phyloP scores from a whole-genome alignment of 129 eudicot species.

The Logfia minima region DNA sequence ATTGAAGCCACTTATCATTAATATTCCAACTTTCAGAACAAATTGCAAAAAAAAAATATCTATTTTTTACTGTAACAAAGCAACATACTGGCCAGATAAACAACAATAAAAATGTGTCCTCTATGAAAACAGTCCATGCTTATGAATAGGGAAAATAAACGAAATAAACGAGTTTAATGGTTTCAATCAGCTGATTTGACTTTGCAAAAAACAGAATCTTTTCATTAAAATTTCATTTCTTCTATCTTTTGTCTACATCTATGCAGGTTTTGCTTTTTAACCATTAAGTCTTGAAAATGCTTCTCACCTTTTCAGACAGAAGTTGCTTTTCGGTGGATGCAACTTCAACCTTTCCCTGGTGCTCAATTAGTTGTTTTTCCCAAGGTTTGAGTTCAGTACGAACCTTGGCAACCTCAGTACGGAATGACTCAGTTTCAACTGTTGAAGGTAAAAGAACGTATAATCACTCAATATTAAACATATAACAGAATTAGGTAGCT shows the following conservation, averaged over 20 bases:
- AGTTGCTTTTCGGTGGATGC: conserved; percentile 72
- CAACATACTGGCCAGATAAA: not conserved
- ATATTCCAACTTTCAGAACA: not conserved
- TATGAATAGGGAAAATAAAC: not conserved
- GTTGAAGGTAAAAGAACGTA: not conserved
- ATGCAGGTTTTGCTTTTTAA: not conserved
- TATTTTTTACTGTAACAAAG: not conserved
- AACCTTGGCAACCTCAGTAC: conserved; percentile 64
- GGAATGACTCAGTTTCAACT: conserved; percentile 89
- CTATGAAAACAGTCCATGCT: not conserved
- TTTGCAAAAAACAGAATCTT: not conserved
- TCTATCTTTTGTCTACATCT: not conserved
- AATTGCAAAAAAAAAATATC: not conserved
- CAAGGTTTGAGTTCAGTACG: conserved; percentile 87
- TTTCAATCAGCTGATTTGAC: conserved; percentile 5
- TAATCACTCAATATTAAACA: not conserved
- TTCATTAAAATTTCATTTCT: not conserved
- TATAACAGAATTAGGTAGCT: conserved; percentile 4
- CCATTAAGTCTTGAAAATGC: not conserved
- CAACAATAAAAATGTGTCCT: not conserved
- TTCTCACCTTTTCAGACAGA: conserved; percentile 69
- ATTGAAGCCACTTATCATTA: conserved; percentile 8
- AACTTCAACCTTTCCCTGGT: conserved; percentile 84
- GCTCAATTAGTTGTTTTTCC: conserved; percentile 86
- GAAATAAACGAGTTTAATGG: not conserved